Percentiles rank a stretch among this genome's conserved stretches.
Evolutionary conservation across 345 rosid species (phyloP).

Genomic region (Gossypium bickii): DNA sequence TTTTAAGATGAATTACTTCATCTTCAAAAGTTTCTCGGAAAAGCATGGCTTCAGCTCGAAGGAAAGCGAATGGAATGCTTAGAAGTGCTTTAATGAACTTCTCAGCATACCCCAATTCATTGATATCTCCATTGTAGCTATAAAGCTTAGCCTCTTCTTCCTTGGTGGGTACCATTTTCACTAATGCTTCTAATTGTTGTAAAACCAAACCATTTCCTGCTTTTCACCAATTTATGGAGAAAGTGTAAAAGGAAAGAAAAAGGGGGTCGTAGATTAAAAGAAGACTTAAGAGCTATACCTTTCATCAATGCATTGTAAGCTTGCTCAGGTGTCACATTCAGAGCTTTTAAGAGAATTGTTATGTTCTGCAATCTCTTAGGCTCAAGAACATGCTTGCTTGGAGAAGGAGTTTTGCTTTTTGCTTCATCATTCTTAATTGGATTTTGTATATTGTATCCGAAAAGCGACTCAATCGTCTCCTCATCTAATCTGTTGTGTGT

Average conservation of each 20-base stretch:
- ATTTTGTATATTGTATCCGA: conserved; percentile 68
- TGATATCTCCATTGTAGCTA: conserved; percentile 64
- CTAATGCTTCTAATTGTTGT: conserved; percentile 87
- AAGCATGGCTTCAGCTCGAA: conserved; percentile 82
- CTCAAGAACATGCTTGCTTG: conserved; percentile 85
- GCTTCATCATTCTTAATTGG: conserved; percentile 60
- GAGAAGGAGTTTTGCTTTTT: conserved; percentile 85
- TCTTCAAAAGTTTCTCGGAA: conserved; percentile 86
- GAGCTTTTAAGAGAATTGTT: conserved; percentile 83
- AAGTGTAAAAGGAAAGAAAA: neutral
- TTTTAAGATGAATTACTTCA: conserved; percentile 79
- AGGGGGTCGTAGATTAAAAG: neutral
- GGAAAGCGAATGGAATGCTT: conserved; percentile 62
- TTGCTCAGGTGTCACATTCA: conserved; percentile 71
- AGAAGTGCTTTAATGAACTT: conserved; percentile 60
- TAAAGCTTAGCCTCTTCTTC: conserved; percentile 79
- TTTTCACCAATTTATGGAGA: neutral
- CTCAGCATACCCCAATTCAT: conserved; percentile 83
- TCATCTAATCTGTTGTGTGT: conserved; percentile 66
- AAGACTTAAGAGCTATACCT: conserved; percentile 40
- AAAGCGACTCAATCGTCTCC: conserved; percentile 96
- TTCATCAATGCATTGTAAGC: conserved; percentile 61
- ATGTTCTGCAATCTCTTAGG: conserved; percentile 90
- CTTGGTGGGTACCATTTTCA: conserved; percentile 84
- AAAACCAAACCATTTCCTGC: conserved; percentile 68